Percentiles rank a stretch among this genome's conserved stretches.
phyloP scores from a whole-genome alignment of 2,329 filamentous ascomycete species.

The Epichloe bromicola region DNA sequence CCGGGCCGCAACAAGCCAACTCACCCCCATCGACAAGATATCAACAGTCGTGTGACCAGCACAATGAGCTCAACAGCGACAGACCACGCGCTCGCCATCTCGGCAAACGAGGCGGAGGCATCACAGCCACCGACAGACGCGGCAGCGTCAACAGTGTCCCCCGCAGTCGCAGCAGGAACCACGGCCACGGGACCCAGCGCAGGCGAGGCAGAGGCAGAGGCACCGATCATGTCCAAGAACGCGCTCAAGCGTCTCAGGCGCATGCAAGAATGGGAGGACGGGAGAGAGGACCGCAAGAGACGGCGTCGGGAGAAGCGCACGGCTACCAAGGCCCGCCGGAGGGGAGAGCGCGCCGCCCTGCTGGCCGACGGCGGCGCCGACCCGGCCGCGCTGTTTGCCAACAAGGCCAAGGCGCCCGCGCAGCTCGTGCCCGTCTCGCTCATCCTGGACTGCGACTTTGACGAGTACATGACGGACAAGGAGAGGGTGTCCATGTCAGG shows the following conservation, averaged over 20 bases:
- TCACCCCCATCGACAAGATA: no score
- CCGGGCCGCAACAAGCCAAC: no score
- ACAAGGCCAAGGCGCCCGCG: constrained; percentile 24
- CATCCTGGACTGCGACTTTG: constrained; percentile 84
- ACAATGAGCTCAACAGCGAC: background rate
- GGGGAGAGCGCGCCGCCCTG: constrained; percentile 34
- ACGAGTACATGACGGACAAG: constrained; percentile 75
- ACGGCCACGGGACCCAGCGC: no score
- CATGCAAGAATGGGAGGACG: constrained; percentile 63
- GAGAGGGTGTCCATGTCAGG: constrained; percentile 72
- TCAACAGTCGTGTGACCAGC: background rate
- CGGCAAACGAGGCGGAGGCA: background rate
- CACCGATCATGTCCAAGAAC: constrained; percentile 58
- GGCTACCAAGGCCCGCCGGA: constrained; percentile 33
- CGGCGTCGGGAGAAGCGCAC: constrained; percentile 43
- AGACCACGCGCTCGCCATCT: background rate
- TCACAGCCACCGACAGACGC: background rate
- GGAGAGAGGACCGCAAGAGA: constrained; percentile 43
- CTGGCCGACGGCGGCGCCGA: constrained; percentile 35
- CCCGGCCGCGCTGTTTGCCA: constrained; percentile 20
- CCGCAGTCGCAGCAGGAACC: background rate
- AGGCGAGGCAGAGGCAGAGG: background rate
- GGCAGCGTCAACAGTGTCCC: background rate
- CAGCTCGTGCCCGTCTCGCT: constrained; percentile 62
- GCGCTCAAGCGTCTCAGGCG: constrained; percentile 68